Percentiles rank a stretch among this genome's conserved stretches.
Conservation (phyloP, 371 early-diverging fungal genomes). For the Apophysomyces sp. region DNA sequence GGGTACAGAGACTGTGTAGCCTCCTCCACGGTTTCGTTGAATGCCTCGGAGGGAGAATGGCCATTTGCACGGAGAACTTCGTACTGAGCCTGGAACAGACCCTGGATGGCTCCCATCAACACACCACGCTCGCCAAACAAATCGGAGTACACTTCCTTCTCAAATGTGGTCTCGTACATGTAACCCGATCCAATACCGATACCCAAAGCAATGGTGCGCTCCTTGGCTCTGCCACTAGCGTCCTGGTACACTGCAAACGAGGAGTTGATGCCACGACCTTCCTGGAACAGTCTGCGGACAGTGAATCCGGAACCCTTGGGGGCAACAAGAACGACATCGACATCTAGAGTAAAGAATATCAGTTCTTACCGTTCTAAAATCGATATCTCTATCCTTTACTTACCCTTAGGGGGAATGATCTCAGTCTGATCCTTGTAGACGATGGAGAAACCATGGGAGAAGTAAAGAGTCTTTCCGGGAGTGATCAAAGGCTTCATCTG, state of each 20-base stretch:
- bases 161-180: slow-evolving; percentile 95
- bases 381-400: not conserved
- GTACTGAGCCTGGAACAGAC: slow-evolving; percentile 96
- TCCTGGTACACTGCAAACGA: slow-evolving; percentile 96
- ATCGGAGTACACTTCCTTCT: slow-evolving; percentile 97
- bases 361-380: not conserved
- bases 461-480: slow-evolving; percentile 97
- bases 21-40: slow-evolving; percentile 99
- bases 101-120: slow-evolving; percentile 98
- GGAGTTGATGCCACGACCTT: slow-evolving; percentile 97
- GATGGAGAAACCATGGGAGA: slow-evolving; percentile 96
- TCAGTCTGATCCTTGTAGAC: slow-evolving; percentile 92
- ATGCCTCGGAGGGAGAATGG: slow-evolving; percentile 97
- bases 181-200: slow-evolving; percentile 96
- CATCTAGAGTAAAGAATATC: slow-evolving; percentile 45
- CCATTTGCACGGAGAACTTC: slow-evolving; percentile 93
- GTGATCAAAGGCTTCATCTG: slow-evolving; percentile 87
- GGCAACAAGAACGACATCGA: slow-evolving; percentile 95
- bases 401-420: slow-evolving; percentile 81
- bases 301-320: slow-evolving; percentile 97
- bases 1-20: slow-evolving; percentile 98
- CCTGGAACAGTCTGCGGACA: slow-evolving; percentile 93
- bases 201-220: slow-evolving; percentile 91
- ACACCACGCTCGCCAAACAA: slow-evolving; percentile 97
- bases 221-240: slow-evolving; percentile 88